These are phyloP conservation scores for Corymbia maculata DNA, from an alignment of 345 rosid species.

Conservation along the genomic window DNA sequence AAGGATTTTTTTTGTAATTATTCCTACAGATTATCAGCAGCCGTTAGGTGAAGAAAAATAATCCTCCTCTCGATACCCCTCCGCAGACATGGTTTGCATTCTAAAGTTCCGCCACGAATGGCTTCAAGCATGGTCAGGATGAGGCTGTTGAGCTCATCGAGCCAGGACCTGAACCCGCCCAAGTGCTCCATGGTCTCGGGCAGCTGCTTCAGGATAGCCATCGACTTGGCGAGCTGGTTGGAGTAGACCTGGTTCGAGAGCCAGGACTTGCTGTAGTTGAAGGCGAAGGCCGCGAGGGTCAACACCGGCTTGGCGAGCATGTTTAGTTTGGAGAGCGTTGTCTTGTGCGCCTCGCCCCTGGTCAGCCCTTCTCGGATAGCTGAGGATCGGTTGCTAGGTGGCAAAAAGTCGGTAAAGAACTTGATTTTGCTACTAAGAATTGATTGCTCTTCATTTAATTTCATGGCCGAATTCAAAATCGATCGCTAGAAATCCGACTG, in stretches of 20 bases:
- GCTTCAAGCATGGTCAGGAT: slow-evolving; percentile 51
- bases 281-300: slow-evolving; percentile 62
- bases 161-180: slow-evolving; percentile 16
- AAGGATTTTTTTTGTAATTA: background rate
- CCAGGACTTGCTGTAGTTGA: slow-evolving; percentile 72
- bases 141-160: slow-evolving; percentile 38
- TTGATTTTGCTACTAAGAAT: background rate
- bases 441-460: background rate
- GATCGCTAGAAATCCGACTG: slow-evolving; percentile 48
- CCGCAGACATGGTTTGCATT: background rate
- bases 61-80: background rate
- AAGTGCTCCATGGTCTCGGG: slow-evolving; percentile 39
- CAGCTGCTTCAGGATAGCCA: slow-evolving; percentile 67
- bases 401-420: background rate
- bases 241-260: slow-evolving; percentile 53
- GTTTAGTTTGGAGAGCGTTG: slow-evolving; percentile 38
- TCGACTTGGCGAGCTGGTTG: slow-evolving; percentile 65
- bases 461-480: background rate
- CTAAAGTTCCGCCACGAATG: slow-evolving; percentile 32
- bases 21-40: background rate
- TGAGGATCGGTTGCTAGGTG: background rate
- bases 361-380: slow-evolving; percentile 51
- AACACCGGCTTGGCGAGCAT: slow-evolving; percentile 60
- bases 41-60: too few species aligned
- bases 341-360: slow-evolving; percentile 47